Conservation (phyloP, 805 yeast species). For the Saturnispora quitensis region DNA sequence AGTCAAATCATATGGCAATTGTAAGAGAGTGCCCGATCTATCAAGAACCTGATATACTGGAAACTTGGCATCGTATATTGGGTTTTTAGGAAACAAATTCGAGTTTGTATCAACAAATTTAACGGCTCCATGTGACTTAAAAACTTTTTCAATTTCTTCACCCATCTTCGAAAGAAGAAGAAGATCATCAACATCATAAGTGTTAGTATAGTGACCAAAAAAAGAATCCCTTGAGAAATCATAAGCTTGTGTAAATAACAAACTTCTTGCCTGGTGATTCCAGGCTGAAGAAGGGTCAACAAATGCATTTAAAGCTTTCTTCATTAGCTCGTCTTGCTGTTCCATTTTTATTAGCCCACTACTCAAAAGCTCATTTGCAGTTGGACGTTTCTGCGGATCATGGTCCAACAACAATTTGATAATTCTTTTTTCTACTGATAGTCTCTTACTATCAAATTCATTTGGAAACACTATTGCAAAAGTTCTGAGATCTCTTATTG, state of each 20-base stretch:
- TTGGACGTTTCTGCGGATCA: slow-evolving; percentile 68
- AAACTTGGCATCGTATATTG: slow-evolving; percentile 54
- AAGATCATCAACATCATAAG: slow-evolving; percentile 34
- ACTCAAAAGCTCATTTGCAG: slow-evolving; percentile 63
- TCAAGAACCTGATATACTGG: slow-evolving; percentile 76
- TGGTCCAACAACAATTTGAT: slow-evolving; percentile 65
- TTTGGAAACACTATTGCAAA: slow-evolving; percentile 58
- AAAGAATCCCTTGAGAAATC: slow-evolving; percentile 76
- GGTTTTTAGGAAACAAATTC: slow-evolving; percentile 70
- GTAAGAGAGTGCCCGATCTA: slow-evolving; percentile 77
- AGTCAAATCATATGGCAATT: slow-evolving; percentile 82
- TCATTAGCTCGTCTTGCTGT: slow-evolving; percentile 81
- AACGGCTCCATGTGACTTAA: slow-evolving; percentile 79
- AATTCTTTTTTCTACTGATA: slow-evolving; percentile 54
- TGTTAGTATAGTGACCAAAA: slow-evolving; percentile 46
- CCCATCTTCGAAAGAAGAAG: slow-evolving; percentile 53
- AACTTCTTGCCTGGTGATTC: slow-evolving; percentile 86
- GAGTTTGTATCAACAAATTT: slow-evolving; percentile 54
- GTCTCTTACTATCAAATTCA: slow-evolving; percentile 47
- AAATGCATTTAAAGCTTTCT: slow-evolving; percentile 76
- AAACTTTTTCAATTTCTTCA: slow-evolving; percentile 51
- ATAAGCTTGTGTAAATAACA: slow-evolving; percentile 78
- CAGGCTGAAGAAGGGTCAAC: slow-evolving; percentile 90
- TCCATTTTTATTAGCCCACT: slow-evolving; percentile 84
- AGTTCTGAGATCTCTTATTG: slow-evolving; percentile 54